Conservation (phyloP, 2,329 filamentous ascomycete genomes). For the Cordyceps farinosa region DNA sequence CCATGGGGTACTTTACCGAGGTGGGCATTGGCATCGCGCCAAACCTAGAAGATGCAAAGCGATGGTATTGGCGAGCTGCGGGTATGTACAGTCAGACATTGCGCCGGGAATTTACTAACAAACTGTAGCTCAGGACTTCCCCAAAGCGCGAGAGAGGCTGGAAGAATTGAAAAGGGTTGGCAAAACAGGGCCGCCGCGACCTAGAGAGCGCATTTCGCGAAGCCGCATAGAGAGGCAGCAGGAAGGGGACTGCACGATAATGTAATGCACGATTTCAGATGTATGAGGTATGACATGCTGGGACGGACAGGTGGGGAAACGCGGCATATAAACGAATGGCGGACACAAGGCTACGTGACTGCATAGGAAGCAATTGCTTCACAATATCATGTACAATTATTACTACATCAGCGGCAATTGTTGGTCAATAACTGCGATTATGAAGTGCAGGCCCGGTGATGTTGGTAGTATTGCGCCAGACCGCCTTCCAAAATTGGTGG, state of each 20-base stretch:
- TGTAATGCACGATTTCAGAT: slow-evolving; percentile 50
- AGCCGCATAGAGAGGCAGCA: slow-evolving; percentile 79
- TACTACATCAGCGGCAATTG: not conserved
- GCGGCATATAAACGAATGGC: not conserved
- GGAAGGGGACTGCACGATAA: slow-evolving; percentile 82
- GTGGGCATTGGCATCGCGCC: slow-evolving; percentile 84
- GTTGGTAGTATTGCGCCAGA: slow-evolving; percentile 3
- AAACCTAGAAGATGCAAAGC: slow-evolving; percentile 90
- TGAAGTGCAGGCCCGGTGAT: too few species aligned
- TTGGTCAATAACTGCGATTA: not conserved
- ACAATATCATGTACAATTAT: slow-evolving; percentile 10
- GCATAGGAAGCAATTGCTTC: slow-evolving; percentile 7
- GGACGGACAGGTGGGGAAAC: too few species aligned
- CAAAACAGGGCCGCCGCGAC: slow-evolving; percentile 62
- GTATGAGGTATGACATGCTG: too few species aligned
- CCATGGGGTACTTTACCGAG: slow-evolving; percentile 95
- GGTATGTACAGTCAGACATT: slow-evolving; percentile 59
- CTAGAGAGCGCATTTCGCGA: slow-evolving; percentile 74
- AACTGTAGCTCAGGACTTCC: slow-evolving; percentile 78
- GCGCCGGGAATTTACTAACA: not conserved
- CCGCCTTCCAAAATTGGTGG: slow-evolving; percentile 12
- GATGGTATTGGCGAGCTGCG: slow-evolving; percentile 97
- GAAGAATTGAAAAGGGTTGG: slow-evolving; percentile 86
- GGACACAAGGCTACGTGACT: not conserved
- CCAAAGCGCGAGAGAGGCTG: slow-evolving; percentile 85